Base-by-base conservation (phyloP, 345 rosid genomes). In the Orychophragmus violaceus region DNA sequence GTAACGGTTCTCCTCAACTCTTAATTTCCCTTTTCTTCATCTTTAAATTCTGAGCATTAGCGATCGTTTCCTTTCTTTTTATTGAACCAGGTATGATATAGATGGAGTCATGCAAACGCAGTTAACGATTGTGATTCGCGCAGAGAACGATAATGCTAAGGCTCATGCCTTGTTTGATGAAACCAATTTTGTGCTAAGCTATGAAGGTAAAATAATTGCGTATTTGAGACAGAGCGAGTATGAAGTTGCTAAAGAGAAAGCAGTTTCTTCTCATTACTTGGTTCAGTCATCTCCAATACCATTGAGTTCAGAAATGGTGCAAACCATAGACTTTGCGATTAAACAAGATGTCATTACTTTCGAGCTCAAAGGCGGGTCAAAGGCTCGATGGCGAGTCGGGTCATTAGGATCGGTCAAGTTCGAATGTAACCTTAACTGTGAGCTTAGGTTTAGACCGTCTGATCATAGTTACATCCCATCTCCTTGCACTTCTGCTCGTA, bases 321-420 rank as follows among this genome's bases (percentile, higher is more conserved):
- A 70, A 60, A 25, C 27, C 2, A 77, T 77, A 19, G 84, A 83
- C 69, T 5, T 0, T 16, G 75, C 79, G 13, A 9, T 91, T 72
- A 85, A 78, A 41, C 58, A 59, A 35, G 88, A 95, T 74, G 33
- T 41, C 7, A 71, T 89, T 25, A 68, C 35, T 16, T 91, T 91
- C 57, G 81, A 77, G 37, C 65, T 95, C 57, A 82, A 81, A 74
- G 97, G 99, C 16, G 76, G 72, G 6, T 72, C 85, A 1, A 77
- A 66, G 64, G 72, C 89, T 12, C 72, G 82, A 44, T 95, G 99
- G 96, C 76, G 84, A 46, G 78, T 91, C 0, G 91, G 91, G 17
- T 77, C 45, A n/a, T 67, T 95, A 39, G 98, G 98, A 0, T 86
- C 96, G 1, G 70, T 83, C 22, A 68, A 62, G 70, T 87, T 82